Base-by-base conservation (phyloP, 2,329 filamentous ascomycete species). In the Escovopsis sp. region DNA sequence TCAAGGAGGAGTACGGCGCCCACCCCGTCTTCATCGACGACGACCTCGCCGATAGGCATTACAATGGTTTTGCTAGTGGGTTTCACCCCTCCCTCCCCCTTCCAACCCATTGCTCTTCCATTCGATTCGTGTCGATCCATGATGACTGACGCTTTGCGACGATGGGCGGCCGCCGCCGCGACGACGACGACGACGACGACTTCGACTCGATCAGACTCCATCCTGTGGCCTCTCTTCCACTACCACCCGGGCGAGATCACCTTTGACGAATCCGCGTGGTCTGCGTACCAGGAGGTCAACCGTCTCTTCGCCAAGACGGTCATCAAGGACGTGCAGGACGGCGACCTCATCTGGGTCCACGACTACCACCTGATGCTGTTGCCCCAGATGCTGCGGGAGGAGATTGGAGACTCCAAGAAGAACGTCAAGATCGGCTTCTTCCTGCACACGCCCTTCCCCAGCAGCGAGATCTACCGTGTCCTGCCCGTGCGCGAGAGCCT, bases 351-450 rank as follows among this genome's bases (percentile, higher is more conserved):
- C 55, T 98, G 91, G 91, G 85, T 98, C 6, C 91, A 98, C 61
- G 91, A 98, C 63, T 98, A 96, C 66, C 91, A 98, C 63, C 70
- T 96, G 48, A 96, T 96, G 88, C 79, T 98, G 18, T 74, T 98
- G 32, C 91, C 91, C 30, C 79, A 89, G 57, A 93, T 96, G 87
- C 73, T 98, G 45, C 85, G 91, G 48, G 84, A 94, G 55, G 85
- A 93, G 62, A 80, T 95, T 45, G 84, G 82, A 45, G 63, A 77
- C 48, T 74, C 71, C 47, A 86, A 82, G 66, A 85, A 88, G 66
- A 93, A 95, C 52, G 80, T 96, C 64, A 94, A 94, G 69, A 91
- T 98, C 54, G 91, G 89, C 51, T 96, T 96, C 73, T 98, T 96
- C 71, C 69, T 96, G 33, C 91, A 98, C 62, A 96, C 91, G 0